phyloP scores from a whole-genome alignment of 164 flowering plant genomes.

The Macadamia integrifolia region DNA sequence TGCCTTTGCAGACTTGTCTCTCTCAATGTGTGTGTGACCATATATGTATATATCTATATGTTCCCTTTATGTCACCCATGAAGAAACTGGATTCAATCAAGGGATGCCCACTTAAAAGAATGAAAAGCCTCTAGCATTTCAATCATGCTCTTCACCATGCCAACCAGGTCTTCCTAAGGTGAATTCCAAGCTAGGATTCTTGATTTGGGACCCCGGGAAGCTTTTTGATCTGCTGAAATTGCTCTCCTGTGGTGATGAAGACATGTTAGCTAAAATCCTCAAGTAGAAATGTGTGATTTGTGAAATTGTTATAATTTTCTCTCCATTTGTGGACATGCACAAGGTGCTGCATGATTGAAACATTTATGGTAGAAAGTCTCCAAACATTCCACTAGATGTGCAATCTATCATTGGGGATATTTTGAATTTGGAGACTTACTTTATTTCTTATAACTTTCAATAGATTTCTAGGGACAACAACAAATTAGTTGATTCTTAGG shows the following conservation, averaged over 20 bases:
- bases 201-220: constrained; percentile 22
- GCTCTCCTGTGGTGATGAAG: constrained; percentile 26
- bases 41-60: not conserved
- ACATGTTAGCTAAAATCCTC: not conserved
- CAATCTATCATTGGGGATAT: too few relatives aligned
- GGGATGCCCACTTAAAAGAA: constrained; percentile 5
- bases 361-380: too few relatives aligned
- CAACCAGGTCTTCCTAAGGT: constrained; percentile 73
- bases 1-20: not conserved
- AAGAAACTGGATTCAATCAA: constrained; percentile 6
- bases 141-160: constrained; percentile 38
- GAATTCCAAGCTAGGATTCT: constrained; percentile 69
- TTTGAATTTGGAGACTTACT: too few relatives aligned
- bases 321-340: not conserved
- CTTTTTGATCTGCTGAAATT: constrained; percentile 20
- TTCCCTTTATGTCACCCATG: not conserved
- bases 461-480: too few relatives aligned
- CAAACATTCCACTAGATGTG: too few relatives aligned
- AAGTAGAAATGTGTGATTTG: too few relatives aligned
- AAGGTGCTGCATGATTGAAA: too few relatives aligned
- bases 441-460: too few relatives aligned
- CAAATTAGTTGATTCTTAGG: too few relatives aligned
- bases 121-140: not conserved
- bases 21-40: not conserved
- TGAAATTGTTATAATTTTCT: too few relatives aligned